Base-by-base conservation (phyloP, 495 filamentous ascomycete species). In the Penicillium goetzii region DNA sequence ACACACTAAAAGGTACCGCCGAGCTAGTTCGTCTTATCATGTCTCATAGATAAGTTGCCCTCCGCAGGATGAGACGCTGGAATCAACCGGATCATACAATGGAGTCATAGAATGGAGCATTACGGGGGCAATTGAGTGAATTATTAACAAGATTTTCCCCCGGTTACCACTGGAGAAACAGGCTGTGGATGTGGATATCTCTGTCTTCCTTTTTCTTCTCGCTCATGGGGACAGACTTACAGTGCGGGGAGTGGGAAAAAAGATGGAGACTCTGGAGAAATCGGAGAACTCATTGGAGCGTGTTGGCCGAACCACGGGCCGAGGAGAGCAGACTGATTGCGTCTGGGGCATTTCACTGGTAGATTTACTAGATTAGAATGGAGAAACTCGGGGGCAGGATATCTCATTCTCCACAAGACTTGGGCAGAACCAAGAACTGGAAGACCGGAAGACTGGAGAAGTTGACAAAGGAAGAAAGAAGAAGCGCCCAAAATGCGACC, bases 11-110 rank as follows among this genome's bases (percentile, higher is more conserved):
- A 60, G 32, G 47, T 47, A 65, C 57, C 64, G 32, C 64, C 57
- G 56, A 72, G 58, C 60, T 59, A 65, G 58, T 26, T 3, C 3
- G n/a, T 25, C 56, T 66, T 66, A 65, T 68, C 57, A 54, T 60
- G 60, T 64, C 41, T 63, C 63, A 64, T 61, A 60, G 56, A 63
- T 58, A 62, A 62, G 50, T 51, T 17, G 25, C 26, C 17, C 21
- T 34, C 4, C 36, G 8, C 8, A 19, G 10, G 30, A 59, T 56
- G 59, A 26, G 33, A 58, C 63, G 47, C 30, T 63, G 57, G 43
- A 21, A n/a, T 40, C 54, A 19, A 30, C 14, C 33, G 38, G 41
- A 58, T 58, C 38, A 49, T 58, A 58, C 56, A 43, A 32, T n/a
- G 36, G 41, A 12, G n/a, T 40, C 19, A 25, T 47, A 47, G 19